Base-by-base conservation (phyloP, 257 asterid genomes). In the Plantago elongata region DNA sequence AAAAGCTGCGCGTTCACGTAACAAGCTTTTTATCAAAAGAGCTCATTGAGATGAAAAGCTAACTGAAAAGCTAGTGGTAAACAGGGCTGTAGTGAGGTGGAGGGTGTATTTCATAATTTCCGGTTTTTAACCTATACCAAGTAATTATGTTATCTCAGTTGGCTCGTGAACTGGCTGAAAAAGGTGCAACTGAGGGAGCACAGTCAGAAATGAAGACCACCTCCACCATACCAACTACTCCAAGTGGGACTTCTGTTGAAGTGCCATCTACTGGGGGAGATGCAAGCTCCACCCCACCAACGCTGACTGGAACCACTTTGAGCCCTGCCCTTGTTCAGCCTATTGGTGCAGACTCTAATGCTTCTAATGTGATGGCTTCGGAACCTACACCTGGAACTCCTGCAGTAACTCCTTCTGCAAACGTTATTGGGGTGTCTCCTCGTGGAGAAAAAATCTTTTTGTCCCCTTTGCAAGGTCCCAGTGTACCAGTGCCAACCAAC, bases 141-240 rank as follows among this genome's bases (percentile, higher is more conserved):
- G 52, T 59, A 55, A 62, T 71, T 40, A 55, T 48, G 50, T 76
- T 74, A 60, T 73, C 74, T 56, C 81, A 93, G 99, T 77, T 85
- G 82, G 96, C 96, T 59, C 96, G 99, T 66, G 99, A 89, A 71
- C 80, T 29, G 71, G 96, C 99, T 63, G 96, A 86, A 75, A 89
- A 73, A 54, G 83, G 70, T 46, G 81, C 84, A 64, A 66, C 81
- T 34, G 85, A 63, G 73, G 90, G 78, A 76, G 74, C 77, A 58
- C 83, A 58, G 22, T 29, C 81, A 1, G 84, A 79, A 65, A 65
- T 61, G 57, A 76, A 74, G 66, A 51, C 67, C 61, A 65, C 65
- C 57, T 64, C 91, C 17, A 72, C 63, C 68, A 67, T 67, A 57
- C 72, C 82, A 15, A 62, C 83, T 51, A 22, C 83, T 55, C 67